Evolutionary conservation across 129 eudicot genomes (phyloP).

Genomic region (Kitagawia praeruptora): DNA sequence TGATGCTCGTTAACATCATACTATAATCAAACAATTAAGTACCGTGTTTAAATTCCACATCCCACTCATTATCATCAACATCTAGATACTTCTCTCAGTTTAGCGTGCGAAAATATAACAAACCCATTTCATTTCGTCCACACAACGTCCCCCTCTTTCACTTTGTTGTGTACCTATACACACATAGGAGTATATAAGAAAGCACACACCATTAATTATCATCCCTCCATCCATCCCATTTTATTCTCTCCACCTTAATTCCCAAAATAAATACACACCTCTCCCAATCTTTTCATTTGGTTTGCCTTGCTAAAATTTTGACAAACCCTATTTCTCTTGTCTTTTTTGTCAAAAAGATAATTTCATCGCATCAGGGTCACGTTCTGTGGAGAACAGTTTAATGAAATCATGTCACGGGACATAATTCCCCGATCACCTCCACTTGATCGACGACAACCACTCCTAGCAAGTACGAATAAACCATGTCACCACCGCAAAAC

Average conservation of each 20-base stretch:
- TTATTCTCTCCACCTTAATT: not conserved
- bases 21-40: not conserved
- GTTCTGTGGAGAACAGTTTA: not conserved
- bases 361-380: not conserved
- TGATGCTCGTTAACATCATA: no score
- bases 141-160: not conserved
- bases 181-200: not conserved
- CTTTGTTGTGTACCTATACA: not conserved
- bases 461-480: slow-evolving; percentile 13
- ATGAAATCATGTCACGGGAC: not conserved
- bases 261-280: not conserved
- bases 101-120: not conserved
- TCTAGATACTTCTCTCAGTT: not conserved
- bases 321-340: not conserved
- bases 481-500: slow-evolving; percentile 14
- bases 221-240: not conserved
- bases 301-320: not conserved
- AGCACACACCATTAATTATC: not conserved
- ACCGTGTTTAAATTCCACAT: not conserved
- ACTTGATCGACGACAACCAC: slow-evolving; percentile 24
- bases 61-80: not conserved
- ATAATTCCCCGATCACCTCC: slow-evolving; percentile 1
- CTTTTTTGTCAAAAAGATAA: not conserved
- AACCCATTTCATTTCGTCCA: not conserved
- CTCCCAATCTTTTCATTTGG: not conserved